phyloP scores from a whole-genome alignment of 495 filamentous ascomycete species.

The Trichoderma orchidacearum region DNA sequence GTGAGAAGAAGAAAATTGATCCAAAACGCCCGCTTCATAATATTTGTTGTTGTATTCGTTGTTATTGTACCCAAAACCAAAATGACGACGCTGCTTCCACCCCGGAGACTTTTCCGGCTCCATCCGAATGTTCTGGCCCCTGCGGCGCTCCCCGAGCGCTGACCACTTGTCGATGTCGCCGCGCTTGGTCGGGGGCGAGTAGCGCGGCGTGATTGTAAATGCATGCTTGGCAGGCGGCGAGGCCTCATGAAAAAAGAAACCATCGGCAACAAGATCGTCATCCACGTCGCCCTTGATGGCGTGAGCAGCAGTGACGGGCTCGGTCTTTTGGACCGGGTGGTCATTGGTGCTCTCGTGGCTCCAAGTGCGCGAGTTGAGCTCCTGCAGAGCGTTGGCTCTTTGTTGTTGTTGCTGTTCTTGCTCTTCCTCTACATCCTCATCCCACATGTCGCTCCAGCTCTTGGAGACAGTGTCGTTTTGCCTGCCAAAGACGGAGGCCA shows the following conservation, averaged over 20 bases:
- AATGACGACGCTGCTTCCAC: slow-evolving; percentile 19
- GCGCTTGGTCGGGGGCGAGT: slow-evolving; percentile 35
- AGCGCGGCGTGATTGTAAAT: slow-evolving; percentile 25
- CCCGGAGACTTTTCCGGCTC: slow-evolving; percentile 28
- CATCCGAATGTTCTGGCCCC: slow-evolving; percentile 44
- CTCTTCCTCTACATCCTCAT: slow-evolving; percentile 68
- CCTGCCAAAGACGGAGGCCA: slow-evolving; percentile 68
- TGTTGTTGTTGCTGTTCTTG: slow-evolving; percentile 46
- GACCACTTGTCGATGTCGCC: slow-evolving; percentile 72
- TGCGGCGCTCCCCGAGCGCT: slow-evolving; percentile 64
- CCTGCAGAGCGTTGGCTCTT: slow-evolving; percentile 38
- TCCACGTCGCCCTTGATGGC: slow-evolving; percentile 33
- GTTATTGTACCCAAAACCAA: slow-evolving; percentile 14
- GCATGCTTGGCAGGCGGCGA: slow-evolving; percentile 25
- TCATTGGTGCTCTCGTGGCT: slow-evolving; percentile 57
- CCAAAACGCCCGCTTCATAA: slow-evolving; percentile 21
- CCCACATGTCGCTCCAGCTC: slow-evolving; percentile 96
- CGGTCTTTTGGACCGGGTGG: slow-evolving; percentile 7
- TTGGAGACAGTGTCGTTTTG: slow-evolving; percentile 68
- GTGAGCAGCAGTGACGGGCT: slow-evolving; percentile 11
- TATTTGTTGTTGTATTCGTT: slow-evolving; percentile 6
- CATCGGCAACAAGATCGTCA: slow-evolving; percentile 45
- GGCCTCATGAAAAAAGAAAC: slow-evolving; percentile 54
- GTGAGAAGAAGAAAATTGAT: slow-evolving; percentile 12
- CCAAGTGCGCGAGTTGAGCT: slow-evolving; percentile 68